Evolutionary conservation across 805 yeast genomes (phyloP).

Genomic region (Novakomyces olei): DNA sequence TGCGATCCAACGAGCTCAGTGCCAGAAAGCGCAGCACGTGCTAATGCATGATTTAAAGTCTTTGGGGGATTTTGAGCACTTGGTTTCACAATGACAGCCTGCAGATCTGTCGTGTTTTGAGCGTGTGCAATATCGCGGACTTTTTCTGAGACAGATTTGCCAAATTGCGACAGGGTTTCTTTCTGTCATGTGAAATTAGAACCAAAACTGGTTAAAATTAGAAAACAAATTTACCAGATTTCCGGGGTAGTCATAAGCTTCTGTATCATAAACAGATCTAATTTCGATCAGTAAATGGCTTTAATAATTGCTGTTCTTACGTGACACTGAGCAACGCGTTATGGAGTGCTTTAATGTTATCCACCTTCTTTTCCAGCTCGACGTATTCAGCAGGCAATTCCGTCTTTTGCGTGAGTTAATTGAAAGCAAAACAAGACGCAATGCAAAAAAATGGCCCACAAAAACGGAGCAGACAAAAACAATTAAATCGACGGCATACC

Average conservation of each 20-base stretch:
- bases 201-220: no score
- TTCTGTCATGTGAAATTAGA: no score
- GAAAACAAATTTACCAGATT: no score
- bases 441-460: no score
- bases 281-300: no score
- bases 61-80: constrained; percentile 38
- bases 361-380: constrained; percentile 50
- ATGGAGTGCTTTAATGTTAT: constrained; percentile 48
- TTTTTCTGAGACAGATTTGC: constrained; percentile 40
- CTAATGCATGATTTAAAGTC: constrained; percentile 61
- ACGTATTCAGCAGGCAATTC: neutral
- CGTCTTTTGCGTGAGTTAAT: no score
- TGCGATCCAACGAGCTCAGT: constrained; percentile 21
- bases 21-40: constrained; percentile 47
- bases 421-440: no score
- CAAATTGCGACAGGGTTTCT: constrained; percentile 55
- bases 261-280: constrained; percentile 37
- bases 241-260: constrained; percentile 66
- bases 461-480: no score
- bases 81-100: constrained; percentile 38
- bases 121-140: constrained; percentile 50
- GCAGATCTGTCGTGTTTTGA: constrained; percentile 61
- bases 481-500: no score
- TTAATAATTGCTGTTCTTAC: no score
- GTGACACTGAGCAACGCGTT: constrained; percentile 28